Base-by-base conservation (phyloP, 768 basidiomycete genomes). In the Gloeopeniophorella convolvens region DNA sequence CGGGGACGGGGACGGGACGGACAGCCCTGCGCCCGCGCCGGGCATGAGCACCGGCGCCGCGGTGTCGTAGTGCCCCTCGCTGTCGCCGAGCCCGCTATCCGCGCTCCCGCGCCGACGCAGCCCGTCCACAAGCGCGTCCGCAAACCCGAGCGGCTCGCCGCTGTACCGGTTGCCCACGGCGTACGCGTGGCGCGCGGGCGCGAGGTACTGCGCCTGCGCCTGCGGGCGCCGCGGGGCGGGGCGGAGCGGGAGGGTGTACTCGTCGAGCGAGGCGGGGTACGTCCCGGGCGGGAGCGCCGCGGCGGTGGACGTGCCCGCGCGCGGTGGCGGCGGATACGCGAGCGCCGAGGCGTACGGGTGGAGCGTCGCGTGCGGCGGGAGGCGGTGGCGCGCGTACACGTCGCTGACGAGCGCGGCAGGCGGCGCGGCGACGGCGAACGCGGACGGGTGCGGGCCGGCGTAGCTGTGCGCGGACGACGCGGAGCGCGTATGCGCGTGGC, bases 121-220 rank as follows among this genome's bases (percentile, higher is more conserved):
- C 68, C 60, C 64, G 58, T 76, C 75, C 2, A 73, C 75, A 30
- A 89, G 69, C 15, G 79, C 78, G 52, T 85, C 83, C 8, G 77
- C 83, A 7, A 86, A 73, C 10, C 78, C 81, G 33, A 80, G 76
- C 21, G 57, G 50, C 12, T 24, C 55, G 8, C 55, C 43, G 15
- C 46, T 46, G 40, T 32, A 27, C 7, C 43, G 36, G 28, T 42
- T 35, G 16, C 43, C 34, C 5, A 26, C 40, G 4, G 57, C 57
- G 20, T 58, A 58, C 11, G 55, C 57, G 33, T 58, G 57, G 4
- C 23, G 27, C 5, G 13, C 23, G n/a, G n/a, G n/a, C n/a, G n/a
- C n/a, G n/a, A n/a, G n/a, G 18, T 16, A 11, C 48, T 24, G 26
- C 4, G 20, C 18, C 34, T 40, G 27, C 15, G 37, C 27, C 12